phyloP scores from a whole-genome alignment of 2,329 filamentous ascomycete genomes.

The Neofusicoccum parvum region DNA sequence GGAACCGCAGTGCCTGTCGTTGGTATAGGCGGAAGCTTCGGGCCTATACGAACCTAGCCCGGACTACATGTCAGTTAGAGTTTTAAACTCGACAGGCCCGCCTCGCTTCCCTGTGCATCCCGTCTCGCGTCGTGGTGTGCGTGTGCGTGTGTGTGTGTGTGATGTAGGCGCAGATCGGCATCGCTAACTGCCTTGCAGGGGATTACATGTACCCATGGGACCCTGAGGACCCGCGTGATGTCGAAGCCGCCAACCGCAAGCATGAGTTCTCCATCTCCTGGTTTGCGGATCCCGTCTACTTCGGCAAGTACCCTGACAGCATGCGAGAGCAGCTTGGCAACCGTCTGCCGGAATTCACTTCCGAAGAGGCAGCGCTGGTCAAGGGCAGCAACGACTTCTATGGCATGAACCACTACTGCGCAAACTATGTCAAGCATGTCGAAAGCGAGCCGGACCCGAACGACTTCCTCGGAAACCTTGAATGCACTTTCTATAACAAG shows the following conservation, averaged over 20 bases:
- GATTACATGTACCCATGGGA: conserved; percentile 86
- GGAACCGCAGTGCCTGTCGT: neutral
- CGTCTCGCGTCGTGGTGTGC: neutral
- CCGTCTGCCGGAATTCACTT: conserved; percentile 73
- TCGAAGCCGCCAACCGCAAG: conserved; percentile 77
- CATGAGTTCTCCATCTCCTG: conserved; percentile 85
- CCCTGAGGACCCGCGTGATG: conserved; percentile 70
- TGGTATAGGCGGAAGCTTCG: neutral
- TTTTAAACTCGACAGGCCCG: neutral
- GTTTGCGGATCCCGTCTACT: conserved; percentile 88
- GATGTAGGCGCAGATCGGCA: conserved; percentile 1
- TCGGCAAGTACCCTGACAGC: conserved; percentile 78
- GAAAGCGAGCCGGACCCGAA: conserved; percentile 61
- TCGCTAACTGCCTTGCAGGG: conserved; percentile 45
- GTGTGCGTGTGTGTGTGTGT: neutral
- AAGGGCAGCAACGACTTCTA: conserved; percentile 91
- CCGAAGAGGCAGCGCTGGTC: conserved; percentile 72
- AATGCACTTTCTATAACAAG: conserved; percentile 72
- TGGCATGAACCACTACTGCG: conserved; percentile 92
- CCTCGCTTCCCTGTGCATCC: neutral
- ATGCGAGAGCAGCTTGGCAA: conserved; percentile 81
- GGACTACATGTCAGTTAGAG: neutral
- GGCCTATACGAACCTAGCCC: conserved; percentile 14
- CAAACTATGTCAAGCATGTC: conserved; percentile 80
- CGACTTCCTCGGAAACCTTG: conserved; percentile 76